Evolutionary conservation across 192 early-diverging fungal genomes (phyloP), one percentile per base, ranked within the genome.

Genomic region (Podila epicladia): DNA sequence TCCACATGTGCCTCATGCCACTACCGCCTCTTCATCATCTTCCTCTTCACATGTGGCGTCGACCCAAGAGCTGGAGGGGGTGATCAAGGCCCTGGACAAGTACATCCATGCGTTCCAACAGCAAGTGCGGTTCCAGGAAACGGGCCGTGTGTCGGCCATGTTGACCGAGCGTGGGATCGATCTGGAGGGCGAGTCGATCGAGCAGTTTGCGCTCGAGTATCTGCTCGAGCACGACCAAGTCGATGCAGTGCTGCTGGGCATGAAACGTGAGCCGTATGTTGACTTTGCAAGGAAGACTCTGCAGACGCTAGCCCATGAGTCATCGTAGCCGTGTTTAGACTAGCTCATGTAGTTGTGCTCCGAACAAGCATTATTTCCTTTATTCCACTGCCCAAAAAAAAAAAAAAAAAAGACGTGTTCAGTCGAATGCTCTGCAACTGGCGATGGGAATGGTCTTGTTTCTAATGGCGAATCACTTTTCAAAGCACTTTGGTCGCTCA

Each of bases 181-280:
- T 37, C 60, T 72, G 1, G 69, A 73, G 33, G 78, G 70, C 11
- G 69, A 64, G 26, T 32, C 64, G 17, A 66, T 82, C n/a, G 83
- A 85, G 68, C 29, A 73, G 41, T 75, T 85, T 49, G 79, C 74
- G 3, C 15, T 77, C 19, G 71, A 82, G 59, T 77, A 73, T 22
- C 50, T 85, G n/a, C 45, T 77, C 3, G 71, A 82, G 22, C 70
- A 75, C 63, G 74, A 48, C 0, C 68, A 72, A 33, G 59, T 82
- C 2, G 79, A 85, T 62, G 64, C 69, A 0, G 70, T 84, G 9
- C 70, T 84, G 5, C 38, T 84, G 49, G 83, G 79, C 9, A 71
- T 84, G 73, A 84, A 79, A 45, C 59, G 69, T 11, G 64, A 74
- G 15, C 50, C 59, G 2, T 82, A 85, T 69, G 83, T 82, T 12